Evolutionary conservation across 352 stramenopile species (phyloP), one percentile per base, ranked within the genome.

Genomic region (Phytophthora constricta): DNA sequence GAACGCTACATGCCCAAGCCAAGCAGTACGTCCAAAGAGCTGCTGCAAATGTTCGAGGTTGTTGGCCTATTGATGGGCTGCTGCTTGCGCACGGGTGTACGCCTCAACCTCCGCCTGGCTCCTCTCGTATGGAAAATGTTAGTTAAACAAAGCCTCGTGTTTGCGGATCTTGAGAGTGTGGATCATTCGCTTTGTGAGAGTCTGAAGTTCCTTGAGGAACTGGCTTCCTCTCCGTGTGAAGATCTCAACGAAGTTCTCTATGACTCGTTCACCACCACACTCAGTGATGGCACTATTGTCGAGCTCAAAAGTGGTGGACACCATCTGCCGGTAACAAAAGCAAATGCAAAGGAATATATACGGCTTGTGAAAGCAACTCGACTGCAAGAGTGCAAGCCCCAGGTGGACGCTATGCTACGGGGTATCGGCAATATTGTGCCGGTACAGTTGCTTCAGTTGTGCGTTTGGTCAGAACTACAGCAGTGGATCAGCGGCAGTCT

Each of bases 61-160:
- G 83, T 92, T 5, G 86, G 86, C 4, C 57, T 90, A 7, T 49
- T 94, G 11, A 92, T 94, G 81, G 86, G 86, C 8, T 92, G 86
- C 60, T 92, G 84, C 28, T 62, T 94, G 2, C 79, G 86, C n/a
- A 94, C 86, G 5, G 86, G 86, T 0, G 86, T 94, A 19, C 77
- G 83, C 3, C 63, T 94, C 28, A 91, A 91, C 26, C 68, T 94
- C 41, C 83, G 83, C 20, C 49, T 94, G 27, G 84, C 86, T 5
- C 86, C 86, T 17, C 73, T 92, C 16, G 76, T 92, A 33, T 94
- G 86, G 86, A 94, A 94, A 57, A 79, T 91, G 72, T 51, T 94
- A 3, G 86, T 92, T 27, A 87, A 91, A 37, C 84, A 94, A 52
- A 89, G 67, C n/a, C 62, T 92, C 3, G 55, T 73, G 14, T 70